A percentile compares a stretch with the other conserved stretches of the same genome.
Evolutionary conservation across 1,139 yeast species (phyloP).

Genomic region (Pichia sp.): DNA sequence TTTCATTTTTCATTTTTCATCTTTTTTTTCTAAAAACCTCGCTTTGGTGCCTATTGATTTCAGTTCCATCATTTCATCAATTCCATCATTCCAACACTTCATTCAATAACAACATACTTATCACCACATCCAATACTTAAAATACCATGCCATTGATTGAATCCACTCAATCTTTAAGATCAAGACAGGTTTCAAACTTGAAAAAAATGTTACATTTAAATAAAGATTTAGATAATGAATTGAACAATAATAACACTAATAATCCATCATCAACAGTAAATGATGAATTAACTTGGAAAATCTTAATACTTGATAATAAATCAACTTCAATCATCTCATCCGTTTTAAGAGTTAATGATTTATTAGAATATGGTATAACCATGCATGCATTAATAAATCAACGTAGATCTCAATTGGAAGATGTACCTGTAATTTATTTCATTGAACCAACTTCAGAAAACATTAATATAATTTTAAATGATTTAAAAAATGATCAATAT

Average conservation of each 20-base stretch:
- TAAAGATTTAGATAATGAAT: conserved; percentile 55
- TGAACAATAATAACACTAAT: conserved; percentile 1
- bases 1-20: background rate
- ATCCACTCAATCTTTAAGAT: conserved; percentile 19
- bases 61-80: too few species aligned
- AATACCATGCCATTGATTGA: conserved; percentile 17
- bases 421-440: conserved; percentile 90
- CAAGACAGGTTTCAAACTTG: conserved; percentile 36
- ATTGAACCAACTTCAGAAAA: conserved; percentile 82
- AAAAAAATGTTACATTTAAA: conserved; percentile 69
- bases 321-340: conserved; percentile 85
- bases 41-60: too few species aligned
- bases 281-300: conserved; percentile 84
- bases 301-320: conserved; percentile 71
- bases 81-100: background rate
- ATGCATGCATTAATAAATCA: conserved; percentile 71
- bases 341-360: conserved; percentile 82
- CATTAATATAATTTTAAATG: conserved; percentile 59
- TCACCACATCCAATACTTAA: too few species aligned
- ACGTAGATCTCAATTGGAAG: conserved; percentile 74
- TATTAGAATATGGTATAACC: conserved; percentile 83
- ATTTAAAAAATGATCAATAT: conserved; percentile 67
- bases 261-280: conserved; percentile 27
- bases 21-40: background rate
- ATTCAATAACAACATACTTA: background rate